Percentiles rank a stretch among this genome's conserved stretches.
Conservation (phyloP, 257 asterid genomes). For the Craterostigma plantagineum region DNA sequence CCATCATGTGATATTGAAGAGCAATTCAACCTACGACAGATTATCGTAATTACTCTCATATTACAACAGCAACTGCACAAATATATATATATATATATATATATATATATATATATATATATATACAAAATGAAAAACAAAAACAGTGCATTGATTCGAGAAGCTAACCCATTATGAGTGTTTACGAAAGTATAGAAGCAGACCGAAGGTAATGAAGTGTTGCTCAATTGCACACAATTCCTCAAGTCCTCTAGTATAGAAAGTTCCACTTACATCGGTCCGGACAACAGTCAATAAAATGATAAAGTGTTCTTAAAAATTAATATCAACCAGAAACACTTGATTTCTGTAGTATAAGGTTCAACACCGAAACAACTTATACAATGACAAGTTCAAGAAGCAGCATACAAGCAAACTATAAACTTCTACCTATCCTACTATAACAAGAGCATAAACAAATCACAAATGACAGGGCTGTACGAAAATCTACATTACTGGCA, state of each 20-base stretch:
- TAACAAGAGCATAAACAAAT: too few species aligned
- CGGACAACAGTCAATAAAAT: slow-evolving; percentile 14
- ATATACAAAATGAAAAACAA: not conserved
- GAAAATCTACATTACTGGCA: too few species aligned
- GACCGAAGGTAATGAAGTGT: slow-evolving; percentile 62
- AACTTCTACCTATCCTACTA: too few species aligned
- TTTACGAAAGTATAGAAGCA: slow-evolving; percentile 89
- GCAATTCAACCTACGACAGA: slow-evolving; percentile 46
- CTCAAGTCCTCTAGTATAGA: slow-evolving; percentile 90
- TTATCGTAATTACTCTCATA: slow-evolving; percentile 3
- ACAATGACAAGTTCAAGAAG: too few species aligned
- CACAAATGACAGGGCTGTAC: too few species aligned
- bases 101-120: too few species aligned
- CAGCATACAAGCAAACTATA: too few species aligned
- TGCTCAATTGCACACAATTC: slow-evolving; percentile 85
- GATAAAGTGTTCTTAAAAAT: not conserved
- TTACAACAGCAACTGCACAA: not conserved
- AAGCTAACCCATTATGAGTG: slow-evolving; percentile 71
- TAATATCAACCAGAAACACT: too few species aligned
- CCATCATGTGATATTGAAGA: slow-evolving; percentile 95
- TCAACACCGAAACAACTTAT: too few species aligned
- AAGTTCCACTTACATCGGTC: slow-evolving; percentile 77
- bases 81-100: too few species aligned
- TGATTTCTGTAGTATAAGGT: too few species aligned
- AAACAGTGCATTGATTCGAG: slow-evolving; percentile 1